Evolutionary conservation across 768 basidiomycete species (phyloP).

Genomic region (Suillus alpinus): DNA sequence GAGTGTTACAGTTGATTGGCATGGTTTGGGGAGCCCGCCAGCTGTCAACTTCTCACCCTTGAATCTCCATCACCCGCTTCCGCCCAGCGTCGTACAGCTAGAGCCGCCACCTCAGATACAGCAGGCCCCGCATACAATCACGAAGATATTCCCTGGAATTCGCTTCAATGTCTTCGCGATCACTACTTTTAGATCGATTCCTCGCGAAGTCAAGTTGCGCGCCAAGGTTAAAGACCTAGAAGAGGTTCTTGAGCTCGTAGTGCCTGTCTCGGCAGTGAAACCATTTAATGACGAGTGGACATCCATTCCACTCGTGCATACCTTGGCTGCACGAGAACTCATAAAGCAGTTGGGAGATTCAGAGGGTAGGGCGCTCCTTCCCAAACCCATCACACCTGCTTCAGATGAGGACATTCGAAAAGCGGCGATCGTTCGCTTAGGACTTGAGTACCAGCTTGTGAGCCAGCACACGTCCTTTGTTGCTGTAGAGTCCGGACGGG

Average conservation of each 20-base stretch:
- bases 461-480: slow-evolving; percentile 57
- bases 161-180: slow-evolving; percentile 36
- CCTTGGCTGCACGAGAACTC: slow-evolving; percentile 50
- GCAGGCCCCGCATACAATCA: slow-evolving; percentile 32
- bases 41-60: slow-evolving; percentile 1
- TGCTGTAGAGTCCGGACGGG: slow-evolving; percentile 42
- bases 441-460: slow-evolving; percentile 48
- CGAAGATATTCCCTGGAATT: slow-evolving; percentile 30
- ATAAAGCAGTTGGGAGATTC: slow-evolving; percentile 46
- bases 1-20: slow-evolving; percentile 50
- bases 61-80: slow-evolving; percentile 18
- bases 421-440: slow-evolving; percentile 49
- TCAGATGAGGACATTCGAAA: slow-evolving; percentile 36
- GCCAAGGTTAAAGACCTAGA: slow-evolving; percentile 26
- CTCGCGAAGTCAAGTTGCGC: slow-evolving; percentile 24
- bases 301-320: slow-evolving; percentile 42
- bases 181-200: slow-evolving; percentile 19
- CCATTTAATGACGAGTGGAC: slow-evolving; percentile 21
- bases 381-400: slow-evolving; percentile 19
- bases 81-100: slow-evolving; percentile 19
- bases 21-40: slow-evolving; percentile 16
- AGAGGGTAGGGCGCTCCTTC: slow-evolving; percentile 32
- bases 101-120: slow-evolving; percentile 33
- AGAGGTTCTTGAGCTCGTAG: slow-evolving; percentile 12
- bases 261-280: slow-evolving; percentile 24